A percentile compares a stretch with the other conserved stretches of the same genome.
phyloP scores from a whole-genome alignment of 805 yeast species.

The Saccharomycopsis sp. region DNA sequence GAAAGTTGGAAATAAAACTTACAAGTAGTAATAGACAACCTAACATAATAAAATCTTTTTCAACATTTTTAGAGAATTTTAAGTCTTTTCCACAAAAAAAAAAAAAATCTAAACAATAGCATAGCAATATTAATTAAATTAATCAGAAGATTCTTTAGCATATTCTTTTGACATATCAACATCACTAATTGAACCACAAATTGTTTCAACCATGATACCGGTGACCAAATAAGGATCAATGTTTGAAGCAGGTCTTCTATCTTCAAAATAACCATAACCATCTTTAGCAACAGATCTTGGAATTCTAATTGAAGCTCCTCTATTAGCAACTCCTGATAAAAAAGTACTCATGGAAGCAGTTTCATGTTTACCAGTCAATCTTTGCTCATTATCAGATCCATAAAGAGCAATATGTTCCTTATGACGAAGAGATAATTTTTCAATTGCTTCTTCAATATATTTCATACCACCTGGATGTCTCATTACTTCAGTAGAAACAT shows the following conservation, averaged over 20 bases:
- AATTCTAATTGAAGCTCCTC: constrained; percentile 98
- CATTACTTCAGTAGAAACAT: constrained; percentile 87
- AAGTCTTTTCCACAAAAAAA: no score
- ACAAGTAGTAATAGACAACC: no score
- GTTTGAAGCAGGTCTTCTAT: constrained; percentile 99
- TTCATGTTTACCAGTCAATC: constrained; percentile 98
- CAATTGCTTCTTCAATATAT: constrained; percentile 82
- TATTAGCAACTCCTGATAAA: constrained; percentile 97
- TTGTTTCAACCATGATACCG: constrained; percentile 96
- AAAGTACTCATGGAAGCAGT: constrained; percentile 88
- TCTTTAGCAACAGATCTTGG: constrained; percentile 98
- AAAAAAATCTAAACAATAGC: no score
- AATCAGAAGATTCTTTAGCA: constrained; percentile 47
- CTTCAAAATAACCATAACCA: constrained; percentile 98
- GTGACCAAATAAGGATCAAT: constrained; percentile 98
- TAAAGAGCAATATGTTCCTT: constrained; percentile 89
- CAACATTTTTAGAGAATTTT: no score
- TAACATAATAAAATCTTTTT: no score
- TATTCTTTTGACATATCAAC: constrained; percentile 91
- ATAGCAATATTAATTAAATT: background rate
- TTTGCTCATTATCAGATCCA: constrained; percentile 89
- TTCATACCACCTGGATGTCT: constrained; percentile 96
- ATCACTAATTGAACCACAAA: constrained; percentile 88
- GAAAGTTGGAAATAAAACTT: no score
- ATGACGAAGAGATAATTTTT: constrained; percentile 92